Conservation (phyloP, 768 basidiomycete species). For the Hebeloma cylindrosporum region DNA sequence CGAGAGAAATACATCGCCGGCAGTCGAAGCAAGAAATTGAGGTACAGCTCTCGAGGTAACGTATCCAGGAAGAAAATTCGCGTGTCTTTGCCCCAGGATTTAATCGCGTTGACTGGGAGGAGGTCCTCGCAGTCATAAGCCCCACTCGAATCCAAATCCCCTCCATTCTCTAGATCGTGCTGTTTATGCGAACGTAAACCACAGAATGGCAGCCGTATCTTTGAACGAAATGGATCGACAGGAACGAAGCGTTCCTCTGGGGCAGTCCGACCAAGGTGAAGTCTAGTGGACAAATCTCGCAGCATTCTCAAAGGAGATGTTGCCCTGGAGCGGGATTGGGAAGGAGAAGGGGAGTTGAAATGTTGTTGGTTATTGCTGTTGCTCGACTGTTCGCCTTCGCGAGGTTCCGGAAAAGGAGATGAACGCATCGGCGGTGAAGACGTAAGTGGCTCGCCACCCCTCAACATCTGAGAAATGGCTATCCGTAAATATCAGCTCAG, state of each 20-base stretch:
- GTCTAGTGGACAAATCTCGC: slow-evolving; percentile 49
- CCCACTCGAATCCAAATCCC: slow-evolving; percentile 23
- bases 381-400: slow-evolving; percentile 15
- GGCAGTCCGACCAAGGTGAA: slow-evolving; percentile 38
- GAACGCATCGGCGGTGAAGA: slow-evolving; percentile 34
- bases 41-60: slow-evolving; percentile 43
- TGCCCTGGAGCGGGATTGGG: slow-evolving; percentile 52
- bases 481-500: neutral
- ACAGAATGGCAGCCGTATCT: slow-evolving; percentile 21
- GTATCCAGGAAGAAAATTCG: slow-evolving; percentile 36
- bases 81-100: slow-evolving; percentile 20
- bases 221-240: slow-evolving; percentile 50
- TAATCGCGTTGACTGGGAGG: slow-evolving; percentile 23
- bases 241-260: slow-evolving; percentile 58
- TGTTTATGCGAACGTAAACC: slow-evolving; percentile 32
- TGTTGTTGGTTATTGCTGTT: slow-evolving; percentile 14
- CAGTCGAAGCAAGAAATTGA: slow-evolving; percentile 59
- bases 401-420: slow-evolving; percentile 23
- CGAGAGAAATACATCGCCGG: slow-evolving; percentile 80
- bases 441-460: slow-evolving; percentile 34
- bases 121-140: slow-evolving; percentile 32
- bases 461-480: slow-evolving; percentile 32
- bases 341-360: slow-evolving; percentile 28
- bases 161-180: slow-evolving; percentile 29
- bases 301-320: slow-evolving; percentile 62